phyloP scores from a whole-genome alignment of 2,329 filamentous ascomycete species.

The Neofusicoccum umdonicola region DNA sequence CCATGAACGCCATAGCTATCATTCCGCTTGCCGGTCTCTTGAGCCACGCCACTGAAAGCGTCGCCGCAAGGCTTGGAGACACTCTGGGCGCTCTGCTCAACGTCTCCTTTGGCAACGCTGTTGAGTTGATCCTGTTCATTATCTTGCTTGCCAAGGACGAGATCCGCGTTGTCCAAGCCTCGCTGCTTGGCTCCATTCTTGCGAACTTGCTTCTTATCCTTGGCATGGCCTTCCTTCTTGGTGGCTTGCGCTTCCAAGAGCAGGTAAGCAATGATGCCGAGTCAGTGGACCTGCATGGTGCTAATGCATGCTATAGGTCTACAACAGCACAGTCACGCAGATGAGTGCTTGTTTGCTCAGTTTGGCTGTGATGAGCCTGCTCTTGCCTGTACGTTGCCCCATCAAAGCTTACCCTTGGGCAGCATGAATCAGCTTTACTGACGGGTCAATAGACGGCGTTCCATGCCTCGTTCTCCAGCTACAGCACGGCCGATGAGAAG shows the following conservation, averaged over 20 bases:
- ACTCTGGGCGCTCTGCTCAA: slow-evolving; percentile 51
- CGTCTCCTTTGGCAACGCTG: slow-evolving; percentile 53
- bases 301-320: slow-evolving; percentile 57
- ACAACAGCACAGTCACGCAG: slow-evolving; percentile 92
- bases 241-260: slow-evolving; percentile 82
- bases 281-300: slow-evolving; percentile 20
- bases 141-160: slow-evolving; percentile 58
- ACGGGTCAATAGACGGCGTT: slow-evolving; percentile 69
- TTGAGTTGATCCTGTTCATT: slow-evolving; percentile 52
- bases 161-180: slow-evolving; percentile 89
- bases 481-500: slow-evolving; percentile 60
- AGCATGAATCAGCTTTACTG: neutral
- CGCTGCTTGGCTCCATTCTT: slow-evolving; percentile 82
- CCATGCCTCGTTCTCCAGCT: slow-evolving; percentile 76
- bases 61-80: slow-evolving; percentile 48
- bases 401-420: too few species aligned
- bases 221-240: slow-evolving; percentile 87
- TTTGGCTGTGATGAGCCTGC: slow-evolving; percentile 82
- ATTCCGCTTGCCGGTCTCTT: slow-evolving; percentile 51
- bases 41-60: slow-evolving; percentile 49
- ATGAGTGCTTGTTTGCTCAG: slow-evolving; percentile 94
- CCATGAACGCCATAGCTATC: slow-evolving; percentile 53
- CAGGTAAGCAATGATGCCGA: slow-evolving; percentile 53
- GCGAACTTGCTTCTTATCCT: slow-evolving; percentile 85
- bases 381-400: slow-evolving; percentile 64